Conservation (phyloP, 1,139 yeast species). For the Kodamaea sp. region DNA sequence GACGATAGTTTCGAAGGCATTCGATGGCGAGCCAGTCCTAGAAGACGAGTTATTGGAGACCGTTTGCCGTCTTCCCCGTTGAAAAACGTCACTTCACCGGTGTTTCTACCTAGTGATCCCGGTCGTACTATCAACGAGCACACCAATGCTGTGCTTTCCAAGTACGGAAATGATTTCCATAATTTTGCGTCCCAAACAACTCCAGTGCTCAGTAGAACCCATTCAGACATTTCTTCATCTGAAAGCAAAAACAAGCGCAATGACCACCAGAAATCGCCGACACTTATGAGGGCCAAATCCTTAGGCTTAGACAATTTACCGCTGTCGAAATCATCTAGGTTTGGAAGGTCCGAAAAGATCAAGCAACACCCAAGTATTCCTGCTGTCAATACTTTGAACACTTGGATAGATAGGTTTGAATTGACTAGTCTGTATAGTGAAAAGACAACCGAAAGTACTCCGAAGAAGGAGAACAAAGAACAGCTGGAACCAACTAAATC, state of each 20-base stretch:
- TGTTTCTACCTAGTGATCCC: slow-evolving; percentile 1
- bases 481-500: too few relatives aligned
- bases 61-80: slow-evolving; percentile 40
- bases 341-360: slow-evolving; percentile 1
- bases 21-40: slow-evolving; percentile 43
- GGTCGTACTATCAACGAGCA: slow-evolving; percentile 25
- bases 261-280: slow-evolving; percentile 19
- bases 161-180: slow-evolving; percentile 37
- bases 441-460: too few relatives aligned
- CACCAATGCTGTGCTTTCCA: slow-evolving; percentile 38
- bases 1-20: slow-evolving; percentile 51
- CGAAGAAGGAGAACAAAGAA: too few relatives aligned
- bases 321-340: slow-evolving; percentile 1
- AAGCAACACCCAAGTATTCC: slow-evolving; percentile 5
- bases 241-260: slow-evolving; percentile 11
- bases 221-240: slow-evolving; percentile 28
- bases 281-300: slow-evolving; percentile 32
- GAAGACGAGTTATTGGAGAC: slow-evolving; percentile 6
- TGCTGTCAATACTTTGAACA: slow-evolving; percentile 19
- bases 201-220: slow-evolving; percentile 25
- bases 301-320: slow-evolving; percentile 22
- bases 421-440: slow-evolving; percentile 11
- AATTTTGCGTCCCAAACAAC: slow-evolving; percentile 25
- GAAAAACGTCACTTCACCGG: slow-evolving; percentile 20
- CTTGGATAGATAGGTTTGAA: slow-evolving; percentile 40